Evolutionary conservation across 1,284 basidiomycete species (phyloP), one percentile per base, ranked within the genome.

Genomic region (Cutaneotrichosporon sp.): DNA sequence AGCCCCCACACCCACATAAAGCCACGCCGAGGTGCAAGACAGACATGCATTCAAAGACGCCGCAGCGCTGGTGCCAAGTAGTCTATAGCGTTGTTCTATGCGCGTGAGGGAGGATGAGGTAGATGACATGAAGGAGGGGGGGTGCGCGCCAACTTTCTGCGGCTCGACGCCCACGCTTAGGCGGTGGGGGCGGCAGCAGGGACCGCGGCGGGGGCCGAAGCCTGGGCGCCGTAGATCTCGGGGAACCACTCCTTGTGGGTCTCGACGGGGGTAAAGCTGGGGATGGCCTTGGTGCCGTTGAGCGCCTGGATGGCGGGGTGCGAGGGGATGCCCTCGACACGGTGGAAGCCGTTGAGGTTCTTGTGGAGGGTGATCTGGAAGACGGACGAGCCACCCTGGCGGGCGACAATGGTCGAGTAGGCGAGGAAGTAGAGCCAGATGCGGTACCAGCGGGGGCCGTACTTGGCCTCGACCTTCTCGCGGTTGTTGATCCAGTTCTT

Each of bases 351-450:
- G 77, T 98, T 98, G 68, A 98, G 80, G 84, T 97, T 97, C 83
- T 99, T 97, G 84, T 97, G 93, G 67, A 95, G 81, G 3, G 93
- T 97, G 73, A 99, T 87, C 82, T 97, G 94, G 89, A 95, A 97
- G 49, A 95, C 89, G 0, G 91, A 91, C 10, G 89, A 87, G 25
- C 87, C 84, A 36, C 94, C 94, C 83, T 97, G 90, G 50, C 92
- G 87, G 62, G 74, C 66, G 59, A 71, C 64, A 74, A 67, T 64
- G 60, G 56, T 50, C 20, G 87, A 86, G 78, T 87, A 92, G 31
- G 91, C 91, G 25, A 95, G 84, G 87, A 95, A 95, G 84, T 89
- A 95, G 5, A 86, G 86, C 92, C 92, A 95, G 74, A 91, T 85
- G 66, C 92, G 84, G 83, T 88, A 95, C 92, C 91, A 93, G 67